Evolutionary conservation across 768 basidiomycete genomes (phyloP).

Genomic region (Trametes punicea): DNA sequence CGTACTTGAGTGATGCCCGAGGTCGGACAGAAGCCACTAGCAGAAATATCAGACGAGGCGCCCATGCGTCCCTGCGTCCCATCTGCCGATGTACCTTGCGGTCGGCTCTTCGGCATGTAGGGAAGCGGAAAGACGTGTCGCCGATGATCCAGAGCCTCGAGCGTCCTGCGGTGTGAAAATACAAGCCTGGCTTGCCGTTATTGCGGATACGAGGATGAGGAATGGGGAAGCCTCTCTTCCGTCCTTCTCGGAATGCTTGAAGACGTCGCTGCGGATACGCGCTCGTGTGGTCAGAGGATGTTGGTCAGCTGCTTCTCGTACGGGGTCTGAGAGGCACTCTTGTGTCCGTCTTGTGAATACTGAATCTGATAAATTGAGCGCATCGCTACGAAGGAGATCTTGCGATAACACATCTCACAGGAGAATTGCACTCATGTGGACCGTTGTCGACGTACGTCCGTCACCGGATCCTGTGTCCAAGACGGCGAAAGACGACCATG

Average conservation of each 20-base stretch:
- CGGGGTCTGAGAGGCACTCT: no score
- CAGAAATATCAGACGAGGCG: not conserved
- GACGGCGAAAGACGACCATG: not conserved
- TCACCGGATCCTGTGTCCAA: no score
- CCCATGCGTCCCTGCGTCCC: not conserved
- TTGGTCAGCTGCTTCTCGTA: no score
- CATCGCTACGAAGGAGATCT: no score
- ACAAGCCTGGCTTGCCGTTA: no score
- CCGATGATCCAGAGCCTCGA: not conserved
- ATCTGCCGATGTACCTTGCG: not conserved
- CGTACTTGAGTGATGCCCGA: no score
- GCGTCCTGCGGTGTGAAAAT: not conserved
- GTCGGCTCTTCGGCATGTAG: not conserved
- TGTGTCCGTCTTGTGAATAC: no score
- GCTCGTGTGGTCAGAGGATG: not conserved
- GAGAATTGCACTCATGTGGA: no score
- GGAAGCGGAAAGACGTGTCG: not conserved
- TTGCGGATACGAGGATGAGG: not conserved
- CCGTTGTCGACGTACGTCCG: no score
- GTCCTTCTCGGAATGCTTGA: conserved; percentile 9
- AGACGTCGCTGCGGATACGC: conserved; percentile 3
- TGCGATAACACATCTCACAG: no score
- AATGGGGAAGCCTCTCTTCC: conserved; percentile 1
- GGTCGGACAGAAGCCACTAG: not conserved
- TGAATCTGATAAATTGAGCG: no score